These are phyloP conservation scores for Diplosphaera chodatii DNA, from an alignment of 139 green algal genomes.

Conservation along the genomic window DNA sequence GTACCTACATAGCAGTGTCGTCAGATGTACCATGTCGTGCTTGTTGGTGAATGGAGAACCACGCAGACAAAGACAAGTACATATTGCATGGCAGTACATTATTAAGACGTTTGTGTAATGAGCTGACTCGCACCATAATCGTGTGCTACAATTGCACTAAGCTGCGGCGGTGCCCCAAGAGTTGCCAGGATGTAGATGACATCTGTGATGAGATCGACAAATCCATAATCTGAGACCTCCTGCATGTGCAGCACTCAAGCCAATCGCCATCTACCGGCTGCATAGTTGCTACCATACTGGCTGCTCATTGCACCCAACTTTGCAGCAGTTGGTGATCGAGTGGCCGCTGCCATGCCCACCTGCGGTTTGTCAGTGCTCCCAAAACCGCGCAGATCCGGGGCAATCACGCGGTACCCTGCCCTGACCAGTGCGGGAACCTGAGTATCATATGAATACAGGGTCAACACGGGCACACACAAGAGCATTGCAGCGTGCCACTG, in stretches of 20 bases:
- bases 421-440: conserved; percentile 14
- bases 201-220: neutral
- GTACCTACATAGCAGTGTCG: neutral
- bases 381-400: conserved; percentile 17
- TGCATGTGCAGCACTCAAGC: neutral
- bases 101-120: no score
- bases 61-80: no score
- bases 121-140: neutral
- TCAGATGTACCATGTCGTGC: neutral
- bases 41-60: no score
- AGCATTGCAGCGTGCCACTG: no score
- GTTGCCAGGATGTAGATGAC: neutral
- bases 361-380: conserved; percentile 8
- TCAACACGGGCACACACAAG: no score
- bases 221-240: neutral
- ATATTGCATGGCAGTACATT: no score
- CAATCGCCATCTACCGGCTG: no score
- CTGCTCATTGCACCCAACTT: no score
- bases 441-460: neutral
- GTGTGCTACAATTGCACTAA: neutral
- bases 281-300: no score
- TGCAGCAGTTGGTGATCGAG: no score
- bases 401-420: conserved; percentile 12
- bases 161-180: neutral
- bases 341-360: no score